Base-by-base conservation (phyloP, 1,139 yeast genomes). In the Hyphopichia pseudoburtonii region DNA sequence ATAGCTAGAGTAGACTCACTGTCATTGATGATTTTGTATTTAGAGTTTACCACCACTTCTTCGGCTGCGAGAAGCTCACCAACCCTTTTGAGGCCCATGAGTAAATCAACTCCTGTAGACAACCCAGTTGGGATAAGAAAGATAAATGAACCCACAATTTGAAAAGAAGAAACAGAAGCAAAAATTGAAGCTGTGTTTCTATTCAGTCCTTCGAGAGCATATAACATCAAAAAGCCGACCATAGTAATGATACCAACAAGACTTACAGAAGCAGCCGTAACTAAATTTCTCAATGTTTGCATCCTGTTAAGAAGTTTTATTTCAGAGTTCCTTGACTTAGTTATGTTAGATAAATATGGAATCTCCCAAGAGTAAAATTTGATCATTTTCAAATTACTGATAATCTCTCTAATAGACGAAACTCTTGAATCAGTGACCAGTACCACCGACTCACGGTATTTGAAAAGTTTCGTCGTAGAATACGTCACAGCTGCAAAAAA, bases 381-480 rank as follows among this genome's bases (percentile, higher is more conserved):
- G 62, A 82, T 78, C 60, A 80, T 70, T 46, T 80, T 78, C 64
- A 82, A 67, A 40, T 79, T 73, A 47, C 67, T 74, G 38, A 82
- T 61, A 23, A 81, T 73, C 50, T 82, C 88, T 38, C 78, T 73
- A 53, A 81, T 76, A 28, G 69, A 59, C 21, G 72, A 66, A 12
- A 82, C 80, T 45, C 88, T 71, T 14, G 53, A 47, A 44, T 81
- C 87, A 9, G 82, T 78, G 50, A 50, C 71, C 4, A 57, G 59
- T 24, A 66, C 67, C 3, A 80, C 74, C 35, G 38, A 47, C 17
- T 48, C 49, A 26, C 44, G 34, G 28, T 39, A 45, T 5, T 43
- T 32, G 40, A 44, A 48, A 28, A 54, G 21, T 1, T 9, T 39
- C 24, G 39, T 45, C 2, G 38, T 39, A 11, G 51, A 23, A 32